Evolutionary conservation across 2,329 filamentous ascomycete species (phyloP).

Genomic region (Aspergillus brunneoviolaceus): DNA sequence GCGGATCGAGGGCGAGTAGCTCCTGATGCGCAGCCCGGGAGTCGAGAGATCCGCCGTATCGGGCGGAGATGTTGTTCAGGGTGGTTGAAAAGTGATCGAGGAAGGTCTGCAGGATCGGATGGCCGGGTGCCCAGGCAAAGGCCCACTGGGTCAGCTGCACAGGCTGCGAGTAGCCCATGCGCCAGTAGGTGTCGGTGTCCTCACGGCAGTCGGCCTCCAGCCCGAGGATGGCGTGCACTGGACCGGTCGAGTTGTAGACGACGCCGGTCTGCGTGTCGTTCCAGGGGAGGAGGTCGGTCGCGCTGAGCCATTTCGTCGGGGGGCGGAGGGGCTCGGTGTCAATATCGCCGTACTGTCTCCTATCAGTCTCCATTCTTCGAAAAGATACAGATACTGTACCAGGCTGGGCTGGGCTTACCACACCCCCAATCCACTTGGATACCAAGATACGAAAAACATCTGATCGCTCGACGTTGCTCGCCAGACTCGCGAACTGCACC

Average conservation of each 20-base stretch:
- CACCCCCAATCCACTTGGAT: slow-evolving; percentile 28
- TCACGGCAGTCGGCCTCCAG: slow-evolving; percentile 33
- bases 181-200: slow-evolving; percentile 30
- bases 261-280: slow-evolving; percentile 23
- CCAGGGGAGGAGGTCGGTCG: slow-evolving; percentile 28
- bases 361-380: neutral
- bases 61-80: slow-evolving; percentile 3
- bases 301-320: slow-evolving; percentile 28
- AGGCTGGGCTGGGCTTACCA: slow-evolving; percentile 9
- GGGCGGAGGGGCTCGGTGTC: slow-evolving; percentile 31
- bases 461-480: slow-evolving; percentile 30
- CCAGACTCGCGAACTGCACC: slow-evolving; percentile 21
- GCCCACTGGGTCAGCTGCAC: slow-evolving; percentile 37
- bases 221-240: slow-evolving; percentile 29
- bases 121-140: slow-evolving; percentile 27
- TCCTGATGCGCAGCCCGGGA: slow-evolving; percentile 14
- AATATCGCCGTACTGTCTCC: slow-evolving; percentile 31
- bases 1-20: slow-evolving; percentile 26
- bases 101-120: slow-evolving; percentile 30
- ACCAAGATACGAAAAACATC: slow-evolving; percentile 36
- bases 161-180: slow-evolving; percentile 35
- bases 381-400: neutral
- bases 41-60: neutral
- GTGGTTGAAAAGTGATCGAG: slow-evolving; percentile 22
- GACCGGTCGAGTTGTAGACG: slow-evolving; percentile 20